A percentile compares a stretch with the other conserved stretches of the same genome.
These are phyloP conservation scores for Podosphaera fusca DNA, from an alignment of 2,329 filamentous ascomycete genomes.

Conservation along the genomic window DNA sequence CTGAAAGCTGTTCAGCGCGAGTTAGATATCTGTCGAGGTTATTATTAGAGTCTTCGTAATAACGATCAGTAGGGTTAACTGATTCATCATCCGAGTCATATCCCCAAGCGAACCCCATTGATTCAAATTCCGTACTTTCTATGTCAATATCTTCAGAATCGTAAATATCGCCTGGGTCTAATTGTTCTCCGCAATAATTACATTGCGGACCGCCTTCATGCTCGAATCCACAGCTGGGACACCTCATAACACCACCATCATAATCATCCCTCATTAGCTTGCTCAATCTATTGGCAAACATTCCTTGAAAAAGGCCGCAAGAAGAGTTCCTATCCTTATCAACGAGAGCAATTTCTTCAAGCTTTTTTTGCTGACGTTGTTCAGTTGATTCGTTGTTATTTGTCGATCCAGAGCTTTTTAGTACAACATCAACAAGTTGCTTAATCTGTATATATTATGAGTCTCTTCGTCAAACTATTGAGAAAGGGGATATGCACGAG, in stretches of 20 bases:
- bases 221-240: slow-evolving; percentile 38
- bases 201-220: slow-evolving; percentile 34
- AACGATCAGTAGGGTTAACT: not conserved
- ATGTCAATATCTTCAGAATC: slow-evolving; percentile 20
- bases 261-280: slow-evolving; percentile 25
- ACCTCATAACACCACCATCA: slow-evolving; percentile 34
- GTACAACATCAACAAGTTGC: slow-evolving; percentile 39
- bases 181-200: slow-evolving; percentile 28
- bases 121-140: slow-evolving; percentile 4
- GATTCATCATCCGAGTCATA: slow-evolving; percentile 3
- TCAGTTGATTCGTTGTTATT: slow-evolving; percentile 37
- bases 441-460: slow-evolving; percentile 25
- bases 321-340: slow-evolving; percentile 31
- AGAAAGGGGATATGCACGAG: slow-evolving; percentile 22
- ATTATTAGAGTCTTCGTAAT: too few relatives aligned
- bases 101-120: slow-evolving; percentile 5
- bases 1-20: too few relatives aligned
- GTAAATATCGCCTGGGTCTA: slow-evolving; percentile 19
- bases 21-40: too few relatives aligned
- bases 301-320: slow-evolving; percentile 40
- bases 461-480: slow-evolving; percentile 1
- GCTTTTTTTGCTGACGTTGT: slow-evolving; percentile 32
- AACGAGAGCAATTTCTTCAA: slow-evolving; percentile 34
- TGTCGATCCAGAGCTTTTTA: slow-evolving; percentile 33
- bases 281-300: slow-evolving; percentile 9